These are phyloP conservation scores for Pseudoscleropodium purum DNA, from an alignment of 225 moss, liverwort and hornwort species.

Conservation along the genomic window DNA sequence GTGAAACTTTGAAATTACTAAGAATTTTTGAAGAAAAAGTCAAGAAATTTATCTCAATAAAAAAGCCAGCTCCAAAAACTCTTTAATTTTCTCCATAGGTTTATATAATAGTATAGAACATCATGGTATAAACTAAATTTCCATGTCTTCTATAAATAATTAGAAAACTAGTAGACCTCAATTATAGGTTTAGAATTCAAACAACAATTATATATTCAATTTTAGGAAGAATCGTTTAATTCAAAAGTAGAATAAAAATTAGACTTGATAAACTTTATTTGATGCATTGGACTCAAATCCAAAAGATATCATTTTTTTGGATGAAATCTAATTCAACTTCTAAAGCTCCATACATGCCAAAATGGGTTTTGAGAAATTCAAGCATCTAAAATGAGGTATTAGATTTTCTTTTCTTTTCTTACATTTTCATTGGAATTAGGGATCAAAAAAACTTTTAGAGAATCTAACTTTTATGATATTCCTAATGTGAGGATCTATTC, in stretches of 20 bases:
- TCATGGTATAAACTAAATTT: background rate
- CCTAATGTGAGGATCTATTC: background rate
- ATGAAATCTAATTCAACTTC: background rate
- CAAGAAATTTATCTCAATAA: background rate
- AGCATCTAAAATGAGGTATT: background rate
- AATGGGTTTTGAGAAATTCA: background rate
- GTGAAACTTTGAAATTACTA: background rate
- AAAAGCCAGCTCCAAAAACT: background rate
- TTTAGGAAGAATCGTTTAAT: background rate
- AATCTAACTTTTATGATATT: too few relatives aligned
- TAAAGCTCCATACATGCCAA: fast-evolving
- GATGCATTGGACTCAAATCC: background rate
- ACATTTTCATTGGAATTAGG: background rate
- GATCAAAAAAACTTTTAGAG: fast-evolving
- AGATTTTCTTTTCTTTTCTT: background rate
- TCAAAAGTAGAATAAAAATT: background rate
- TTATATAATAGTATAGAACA: background rate
- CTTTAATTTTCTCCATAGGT: background rate
- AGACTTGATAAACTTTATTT: background rate
- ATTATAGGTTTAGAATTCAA: background rate
- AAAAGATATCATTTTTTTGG: background rate
- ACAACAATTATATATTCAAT: background rate
- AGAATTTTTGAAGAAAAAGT: background rate
- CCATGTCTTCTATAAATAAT: background rate
- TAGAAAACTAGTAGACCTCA: background rate